Percentiles rank a stretch among this genome's conserved stretches.
Conservation (phyloP, 2,329 filamentous ascomycete species). For the Microcera coccophila region DNA sequence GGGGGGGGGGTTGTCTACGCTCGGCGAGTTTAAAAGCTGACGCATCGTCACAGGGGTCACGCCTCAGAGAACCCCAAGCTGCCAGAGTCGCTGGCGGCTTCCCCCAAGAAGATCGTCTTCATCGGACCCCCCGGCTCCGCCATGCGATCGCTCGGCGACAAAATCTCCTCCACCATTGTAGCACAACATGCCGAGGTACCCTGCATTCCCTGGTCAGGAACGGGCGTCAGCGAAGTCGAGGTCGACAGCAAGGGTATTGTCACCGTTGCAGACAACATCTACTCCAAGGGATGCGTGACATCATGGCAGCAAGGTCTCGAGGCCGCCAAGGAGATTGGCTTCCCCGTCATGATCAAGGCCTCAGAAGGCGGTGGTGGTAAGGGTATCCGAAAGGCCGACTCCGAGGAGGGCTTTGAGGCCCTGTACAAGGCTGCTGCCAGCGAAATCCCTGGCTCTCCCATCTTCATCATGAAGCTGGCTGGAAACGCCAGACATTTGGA, state of each 20-base stretch:
- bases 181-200: constrained; percentile 94
- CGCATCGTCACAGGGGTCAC: constrained; percentile 66
- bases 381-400: constrained; percentile 92
- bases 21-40: constrained; percentile 6
- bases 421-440: constrained; percentile 95
- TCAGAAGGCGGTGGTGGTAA: constrained; percentile 98
- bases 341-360: constrained; percentile 99
- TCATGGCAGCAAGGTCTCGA: constrained; percentile 85
- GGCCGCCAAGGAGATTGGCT: constrained; percentile 86
- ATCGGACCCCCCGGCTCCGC: constrained; percentile 96
- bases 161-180: constrained; percentile 98
- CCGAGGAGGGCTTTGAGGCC: constrained; percentile 76
- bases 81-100: constrained; percentile 91
- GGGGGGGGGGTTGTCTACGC: too few species aligned
- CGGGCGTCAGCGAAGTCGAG: constrained; percentile 76
- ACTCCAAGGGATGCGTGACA: constrained; percentile 85
- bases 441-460: constrained; percentile 96
- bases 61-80: constrained; percentile 98
- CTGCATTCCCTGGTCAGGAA: constrained; percentile 99
- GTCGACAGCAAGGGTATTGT: constrained; percentile 83
- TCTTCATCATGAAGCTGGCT: constrained; percentile 99
- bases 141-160: constrained; percentile 98
- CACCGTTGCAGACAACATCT: constrained; percentile 80
- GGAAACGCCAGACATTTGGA: constrained; percentile 95
- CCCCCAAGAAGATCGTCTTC: constrained; percentile 98